Base-by-base conservation (phyloP, 768 basidiomycete species). In the Roridomyces roridus region DNA sequence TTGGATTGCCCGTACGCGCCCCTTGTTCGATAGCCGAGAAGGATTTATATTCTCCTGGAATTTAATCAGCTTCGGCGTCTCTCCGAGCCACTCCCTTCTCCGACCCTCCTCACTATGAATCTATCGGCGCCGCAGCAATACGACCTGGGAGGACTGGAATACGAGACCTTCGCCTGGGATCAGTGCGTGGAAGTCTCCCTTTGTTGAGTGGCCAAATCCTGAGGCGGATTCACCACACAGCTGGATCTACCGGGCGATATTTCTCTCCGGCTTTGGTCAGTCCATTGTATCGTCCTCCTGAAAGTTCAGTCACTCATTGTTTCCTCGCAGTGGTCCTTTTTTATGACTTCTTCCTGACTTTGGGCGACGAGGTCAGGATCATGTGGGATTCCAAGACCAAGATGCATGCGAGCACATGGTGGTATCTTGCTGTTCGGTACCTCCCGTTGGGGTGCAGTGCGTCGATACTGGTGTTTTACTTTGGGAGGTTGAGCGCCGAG, bases 221-320 rank as follows among this genome's bases (percentile, higher is more conserved):
- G 7, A 34, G n/a, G 5, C 31, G 18, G 10, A 26, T n/a, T 24
- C 3, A 23, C 21, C 28, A 1, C 28, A 1, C 45, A 62, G 61
- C 21, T 45, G 29, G 20, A 46, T 62, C 20, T 55, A 54, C 49
- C 56, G 61, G 6, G 17, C 35, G 6, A 37, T 62, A 10, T 62
- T 62, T 36, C 57, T 62, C 31, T 51, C 48, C 6, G 61, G 52
- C 25, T 28, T 62, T 23, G 51, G 60, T 62, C 23, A 18, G 60
- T 34, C 21, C 39, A 31, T 31, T 21, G 2, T 4, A 24, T 11
- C 6, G 14, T 23, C 21, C 20, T 8, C 11, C 26, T 10, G 4
- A 26, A 2, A 17, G 6, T 28, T 21, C 29, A 35, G 12, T 36
- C 11, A 23, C 34, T 51, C 20, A 15, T 18, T 18, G 29, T 20